Evolutionary conservation across 345 rosid genomes (phyloP).

Genomic region (Cardiospermum halicacabum): DNA sequence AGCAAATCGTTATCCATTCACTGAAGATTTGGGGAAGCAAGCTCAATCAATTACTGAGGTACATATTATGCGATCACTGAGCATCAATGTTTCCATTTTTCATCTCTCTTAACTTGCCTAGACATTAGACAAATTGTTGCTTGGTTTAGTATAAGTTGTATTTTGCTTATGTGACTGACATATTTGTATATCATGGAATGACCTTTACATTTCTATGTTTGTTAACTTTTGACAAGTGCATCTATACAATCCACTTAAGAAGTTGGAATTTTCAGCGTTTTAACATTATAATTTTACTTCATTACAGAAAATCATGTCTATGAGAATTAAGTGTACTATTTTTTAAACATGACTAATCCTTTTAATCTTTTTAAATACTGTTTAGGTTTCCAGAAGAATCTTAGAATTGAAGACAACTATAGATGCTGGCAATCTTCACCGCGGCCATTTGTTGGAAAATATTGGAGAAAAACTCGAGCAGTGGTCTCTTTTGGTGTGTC

Average conservation of each 20-base stretch:
- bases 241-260: neutral
- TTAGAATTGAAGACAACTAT: conserved; percentile 73
- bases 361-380: conserved; percentile 8
- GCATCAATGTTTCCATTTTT: neutral
- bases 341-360: neutral
- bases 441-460: conserved; percentile 57
- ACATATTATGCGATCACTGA: conserved; percentile 13
- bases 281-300: neutral
- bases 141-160: conserved; percentile 1
- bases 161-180: neutral
- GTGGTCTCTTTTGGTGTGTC: conserved; percentile 72
- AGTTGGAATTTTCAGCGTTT: neutral
- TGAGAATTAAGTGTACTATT: neutral
- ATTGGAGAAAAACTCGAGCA: conserved; percentile 76
- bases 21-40: conserved; percentile 74
- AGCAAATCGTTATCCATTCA: conserved; percentile 88
- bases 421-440: conserved; percentile 61
- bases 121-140: neutral
- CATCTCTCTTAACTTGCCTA: neutral
- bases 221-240: neutral
- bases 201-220: neutral
- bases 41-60: conserved; percentile 64
- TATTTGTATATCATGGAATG: neutral
- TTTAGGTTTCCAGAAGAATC: conserved; percentile 68
- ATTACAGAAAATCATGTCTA: conserved; percentile 6